A percentile compares a stretch with the other conserved stretches of the same genome.
phyloP scores from a whole-genome alignment of 495 filamentous ascomycete species.

The Massariosphaeria phaeospora region DNA sequence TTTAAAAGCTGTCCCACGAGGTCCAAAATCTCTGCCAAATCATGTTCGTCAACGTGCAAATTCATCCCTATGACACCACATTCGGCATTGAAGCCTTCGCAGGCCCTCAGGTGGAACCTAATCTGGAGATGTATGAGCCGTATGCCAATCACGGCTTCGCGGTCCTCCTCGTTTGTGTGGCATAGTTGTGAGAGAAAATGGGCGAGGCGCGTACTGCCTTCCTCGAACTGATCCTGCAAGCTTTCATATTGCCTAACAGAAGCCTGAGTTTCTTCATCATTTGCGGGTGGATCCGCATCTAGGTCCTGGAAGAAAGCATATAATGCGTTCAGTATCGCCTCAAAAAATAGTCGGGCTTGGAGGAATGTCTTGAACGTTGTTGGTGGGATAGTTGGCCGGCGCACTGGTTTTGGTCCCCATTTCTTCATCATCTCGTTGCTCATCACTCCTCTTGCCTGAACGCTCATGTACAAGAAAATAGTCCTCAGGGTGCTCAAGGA shows the following conservation, averaged over 20 bases:
- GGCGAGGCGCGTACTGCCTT: slow-evolving; percentile 1
- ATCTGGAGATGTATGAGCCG: slow-evolving; percentile 6
- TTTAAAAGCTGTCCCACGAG: slow-evolving; percentile 13
- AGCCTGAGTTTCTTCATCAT: background rate
- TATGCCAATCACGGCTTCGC: slow-evolving; percentile 7
- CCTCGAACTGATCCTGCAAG: background rate
- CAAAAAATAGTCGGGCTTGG: slow-evolving; percentile 20
- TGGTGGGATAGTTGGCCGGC: background rate
- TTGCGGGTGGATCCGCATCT: background rate
- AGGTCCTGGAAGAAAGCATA: slow-evolving; percentile 9
- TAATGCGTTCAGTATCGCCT: slow-evolving; percentile 18
- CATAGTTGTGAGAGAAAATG: slow-evolving; percentile 12
- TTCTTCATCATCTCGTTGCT: slow-evolving; percentile 1
- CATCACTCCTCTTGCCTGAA: slow-evolving; percentile 23
- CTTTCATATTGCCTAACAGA: background rate
- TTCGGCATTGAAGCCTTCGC: background rate
- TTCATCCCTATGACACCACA: background rate
- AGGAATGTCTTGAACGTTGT: slow-evolving; percentile 3
- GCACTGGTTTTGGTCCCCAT: slow-evolving; percentile 24
- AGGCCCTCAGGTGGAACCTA: slow-evolving; percentile 1
- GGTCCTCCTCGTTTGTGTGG: background rate
- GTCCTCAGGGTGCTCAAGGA: slow-evolving; percentile 12
- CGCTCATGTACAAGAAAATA: slow-evolving; percentile 25
- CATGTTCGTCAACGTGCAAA: slow-evolving; percentile 10
- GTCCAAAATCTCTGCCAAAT: slow-evolving; percentile 14